These are phyloP conservation scores for Colletotrichum kahawae DNA, from an alignment of 2,329 filamentous ascomycete genomes.

Conservation along the genomic window DNA sequence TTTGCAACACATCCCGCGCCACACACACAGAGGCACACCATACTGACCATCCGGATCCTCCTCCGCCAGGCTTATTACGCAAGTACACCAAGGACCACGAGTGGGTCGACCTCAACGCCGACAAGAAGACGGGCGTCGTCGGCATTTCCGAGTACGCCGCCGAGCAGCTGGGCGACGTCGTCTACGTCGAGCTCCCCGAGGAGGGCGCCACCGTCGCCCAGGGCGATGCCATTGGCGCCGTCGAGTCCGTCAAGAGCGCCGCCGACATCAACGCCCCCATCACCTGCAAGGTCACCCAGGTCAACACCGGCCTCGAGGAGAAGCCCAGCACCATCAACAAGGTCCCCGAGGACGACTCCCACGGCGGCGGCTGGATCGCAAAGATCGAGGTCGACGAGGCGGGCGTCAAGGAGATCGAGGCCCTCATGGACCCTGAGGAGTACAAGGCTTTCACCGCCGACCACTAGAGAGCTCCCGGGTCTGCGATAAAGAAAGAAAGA, in stretches of 20 bases:
- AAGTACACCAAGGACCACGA: slow-evolving; percentile 98
- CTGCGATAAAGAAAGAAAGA: neutral
- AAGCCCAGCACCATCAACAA: slow-evolving; percentile 89
- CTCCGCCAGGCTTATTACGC: slow-evolving; percentile 64
- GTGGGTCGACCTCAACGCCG: slow-evolving; percentile 89
- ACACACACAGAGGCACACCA: neutral
- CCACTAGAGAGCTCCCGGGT: slow-evolving; percentile 30
- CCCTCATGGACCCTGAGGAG: slow-evolving; percentile 75
- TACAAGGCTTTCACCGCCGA: slow-evolving; percentile 77
- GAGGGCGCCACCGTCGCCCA: slow-evolving; percentile 69
- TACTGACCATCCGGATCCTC: neutral
- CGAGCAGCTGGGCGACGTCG: slow-evolving; percentile 91
- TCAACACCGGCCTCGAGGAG: slow-evolving; percentile 79
- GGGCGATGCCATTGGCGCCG: slow-evolving; percentile 88
- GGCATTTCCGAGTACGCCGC: slow-evolving; percentile 94
- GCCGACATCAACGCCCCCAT: slow-evolving; percentile 95
- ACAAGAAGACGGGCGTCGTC: slow-evolving; percentile 79
- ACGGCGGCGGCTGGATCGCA: slow-evolving; percentile 87
- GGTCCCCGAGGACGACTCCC: slow-evolving; percentile 79
- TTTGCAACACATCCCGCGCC: neutral
- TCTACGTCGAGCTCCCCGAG: slow-evolving; percentile 93
- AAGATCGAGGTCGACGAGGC: slow-evolving; percentile 79
- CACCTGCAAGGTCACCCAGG: slow-evolving; percentile 74
- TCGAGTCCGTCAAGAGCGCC: slow-evolving; percentile 98
- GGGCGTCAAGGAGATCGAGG: slow-evolving; percentile 71